These are phyloP conservation scores for Solanum megistacrolobum DNA, from an alignment of 257 asterid genomes.

Conservation along the genomic window DNA sequence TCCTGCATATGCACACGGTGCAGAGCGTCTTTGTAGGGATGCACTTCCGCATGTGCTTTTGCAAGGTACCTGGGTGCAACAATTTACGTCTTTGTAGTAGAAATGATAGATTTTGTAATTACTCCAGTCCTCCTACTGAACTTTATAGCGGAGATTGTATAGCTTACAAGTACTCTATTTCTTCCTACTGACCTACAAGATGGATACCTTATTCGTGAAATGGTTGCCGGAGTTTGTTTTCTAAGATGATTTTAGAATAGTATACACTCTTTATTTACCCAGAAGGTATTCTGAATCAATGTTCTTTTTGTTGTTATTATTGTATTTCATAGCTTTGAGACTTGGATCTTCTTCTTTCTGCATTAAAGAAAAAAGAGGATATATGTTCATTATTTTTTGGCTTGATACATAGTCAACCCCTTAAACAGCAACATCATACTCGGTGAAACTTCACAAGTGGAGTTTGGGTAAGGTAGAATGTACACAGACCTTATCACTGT, in stretches of 20 bases:
- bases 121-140: background rate
- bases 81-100: background rate
- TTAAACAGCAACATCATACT: no score
- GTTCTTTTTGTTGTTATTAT: background rate
- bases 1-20: background rate
- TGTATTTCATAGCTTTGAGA: background rate
- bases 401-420: background rate
- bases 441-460: background rate
- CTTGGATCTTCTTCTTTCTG: background rate
- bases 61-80: background rate
- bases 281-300: background rate
- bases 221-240: background rate
- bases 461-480: background rate
- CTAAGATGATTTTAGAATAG: background rate
- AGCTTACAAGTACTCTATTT: background rate
- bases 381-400: background rate
- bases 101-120: background rate
- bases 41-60: background rate
- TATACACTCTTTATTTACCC: background rate
- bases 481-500: rapidly evolving
- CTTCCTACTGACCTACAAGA: background rate
- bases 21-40: background rate
- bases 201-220: background rate
- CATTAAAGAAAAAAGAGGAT: background rate
- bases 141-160: background rate